phyloP scores from a whole-genome alignment of 306 rosid species.

The Leucaena leucocephala region DNA sequence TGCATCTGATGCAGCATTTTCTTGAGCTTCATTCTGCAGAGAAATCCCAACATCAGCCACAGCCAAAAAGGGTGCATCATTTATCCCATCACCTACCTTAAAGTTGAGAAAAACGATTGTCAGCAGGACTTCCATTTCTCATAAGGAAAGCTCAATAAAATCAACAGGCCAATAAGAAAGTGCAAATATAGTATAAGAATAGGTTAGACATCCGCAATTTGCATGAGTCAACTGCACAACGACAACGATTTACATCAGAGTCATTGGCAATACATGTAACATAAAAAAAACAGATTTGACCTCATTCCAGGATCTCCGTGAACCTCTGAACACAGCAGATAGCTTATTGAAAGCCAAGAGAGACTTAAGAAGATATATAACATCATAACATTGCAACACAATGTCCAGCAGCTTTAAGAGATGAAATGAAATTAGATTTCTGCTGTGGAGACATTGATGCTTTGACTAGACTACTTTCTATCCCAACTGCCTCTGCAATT shows the following conservation, averaged over 20 bases:
- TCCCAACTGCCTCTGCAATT: constrained; percentile 82
- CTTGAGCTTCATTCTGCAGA: constrained; percentile 83
- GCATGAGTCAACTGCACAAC: neutral
- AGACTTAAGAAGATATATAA: constrained; percentile 37
- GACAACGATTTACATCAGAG: neutral
- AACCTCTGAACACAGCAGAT: constrained; percentile 25
- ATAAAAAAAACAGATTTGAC: constrained; percentile 9
- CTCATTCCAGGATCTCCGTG: constrained; percentile 18
- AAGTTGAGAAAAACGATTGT: constrained; percentile 29
- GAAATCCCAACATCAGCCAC: constrained; percentile 96
- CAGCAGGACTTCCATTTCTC: constrained; percentile 13
- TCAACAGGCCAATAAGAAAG: constrained; percentile 22
- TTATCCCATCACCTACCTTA: constrained; percentile 97
- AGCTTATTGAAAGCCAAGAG: constrained; percentile 6
- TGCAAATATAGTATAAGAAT: neutral
- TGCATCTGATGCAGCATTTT: constrained; percentile 97
- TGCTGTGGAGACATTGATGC: constrained; percentile 83
- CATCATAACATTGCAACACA: constrained; percentile 92
- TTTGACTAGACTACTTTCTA: constrained; percentile 62
- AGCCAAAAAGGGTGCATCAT: constrained; percentile 97
- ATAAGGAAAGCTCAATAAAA: neutral
- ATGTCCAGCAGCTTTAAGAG: constrained; percentile 84
- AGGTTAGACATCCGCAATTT: neutral
- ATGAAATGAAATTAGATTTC: constrained; percentile 74
- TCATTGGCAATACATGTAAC: neutral